Evolutionary conservation across 2,329 filamentous ascomycete genomes (phyloP), one percentile per base, ranked within the genome.

Genomic region (Ophiocordyceps camponoti-saundersi): DNA sequence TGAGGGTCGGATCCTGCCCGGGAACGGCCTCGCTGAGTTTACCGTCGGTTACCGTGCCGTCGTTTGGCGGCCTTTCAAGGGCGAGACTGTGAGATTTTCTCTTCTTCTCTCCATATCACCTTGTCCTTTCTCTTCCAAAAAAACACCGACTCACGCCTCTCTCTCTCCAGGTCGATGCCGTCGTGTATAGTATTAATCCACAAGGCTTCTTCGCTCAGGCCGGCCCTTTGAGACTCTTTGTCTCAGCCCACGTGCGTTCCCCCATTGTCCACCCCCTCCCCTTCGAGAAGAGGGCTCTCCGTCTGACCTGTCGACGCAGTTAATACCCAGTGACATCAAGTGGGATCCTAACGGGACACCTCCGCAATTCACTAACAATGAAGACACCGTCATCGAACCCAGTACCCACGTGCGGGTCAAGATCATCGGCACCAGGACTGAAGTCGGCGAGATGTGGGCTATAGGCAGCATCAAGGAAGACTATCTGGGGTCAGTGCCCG

Each of bases 1-100:
- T 16, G 88, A 95, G 59, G 89, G 89, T 13, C 82, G 87, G 55
- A 90, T 98, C 51, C 76, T 95, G 48, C 90, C 92, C 3, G 86
- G 90, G 10, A 94, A 84, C 51, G 92, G 89, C 11, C 75, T 93
- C 54, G 90, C 92, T 20, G 87, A 95, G 65, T 98, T 95, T 61
- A 94, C 85, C 0, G 88, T 98, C 44, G 80, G 85, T 57, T 98
- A 95, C 63, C 85, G 89, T 50, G 92, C 92, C 46, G 90, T 98
- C 50, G 87, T 98, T 48, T 98, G 90, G 90, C 79, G 90, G 59
- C 92, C 92, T 12, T 98, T 96, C 72, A 90, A 92, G 66, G 90
- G 92, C 59, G 92, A 98, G 73, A 94, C 92, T 64, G 92, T 94
- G 79, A 66, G 82, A 51, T 46, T 44, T 48, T 26, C 23, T 26